Evolutionary conservation across 2,329 filamentous ascomycete genomes (phyloP), one percentile per base, ranked within the genome.

Genomic region (Neocatenulostroma microsporum): DNA sequence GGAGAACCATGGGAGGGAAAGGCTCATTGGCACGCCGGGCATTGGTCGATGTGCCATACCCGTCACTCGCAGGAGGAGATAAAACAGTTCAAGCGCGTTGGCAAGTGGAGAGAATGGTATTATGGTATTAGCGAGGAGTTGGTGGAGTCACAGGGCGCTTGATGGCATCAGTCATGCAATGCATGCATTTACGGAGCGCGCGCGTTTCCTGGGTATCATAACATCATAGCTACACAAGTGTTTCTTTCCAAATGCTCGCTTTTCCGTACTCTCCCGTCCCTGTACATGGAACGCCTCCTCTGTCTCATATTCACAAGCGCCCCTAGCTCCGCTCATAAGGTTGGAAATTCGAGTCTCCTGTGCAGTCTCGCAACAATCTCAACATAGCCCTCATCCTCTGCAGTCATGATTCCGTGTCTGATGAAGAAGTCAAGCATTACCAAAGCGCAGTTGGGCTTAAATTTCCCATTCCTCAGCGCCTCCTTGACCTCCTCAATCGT

Each of bases 391-490:
- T 74, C 72, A 64, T 96, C 88, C 50, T 84, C 83, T 28, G 68
- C 62, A 7, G 81, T 93, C 55, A 95, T 56, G 44, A 94, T 76
- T 1, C 84, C 83, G 61, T 87, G 84, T 36, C 89, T 74, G 48
- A 94, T 70, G 57, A 98, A 84, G 65, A 96, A 98, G 60, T 96
- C 87, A 30, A 95, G 63, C 57, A 91, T 65, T 31, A 94, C 76
- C 40, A 91, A 59, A 11, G 84, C 82, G 61, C 88, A 95, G 60
- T 96, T 96, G 2, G 88, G 83, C 68, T 98, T 98, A 68, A 89
- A 98, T 50, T 81, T 74, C 11, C 84, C 85, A 35, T 68, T 66
- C 12, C 70, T 72, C 54, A 98, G 65, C 29, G 80, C 78, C 39
- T 70, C 67, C 60, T 79, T 74, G 29, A 93, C 76, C 61, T 94